phyloP scores from a whole-genome alignment of 2,329 filamentous ascomycete genomes.

The Chalaropsis thielavioides region DNA sequence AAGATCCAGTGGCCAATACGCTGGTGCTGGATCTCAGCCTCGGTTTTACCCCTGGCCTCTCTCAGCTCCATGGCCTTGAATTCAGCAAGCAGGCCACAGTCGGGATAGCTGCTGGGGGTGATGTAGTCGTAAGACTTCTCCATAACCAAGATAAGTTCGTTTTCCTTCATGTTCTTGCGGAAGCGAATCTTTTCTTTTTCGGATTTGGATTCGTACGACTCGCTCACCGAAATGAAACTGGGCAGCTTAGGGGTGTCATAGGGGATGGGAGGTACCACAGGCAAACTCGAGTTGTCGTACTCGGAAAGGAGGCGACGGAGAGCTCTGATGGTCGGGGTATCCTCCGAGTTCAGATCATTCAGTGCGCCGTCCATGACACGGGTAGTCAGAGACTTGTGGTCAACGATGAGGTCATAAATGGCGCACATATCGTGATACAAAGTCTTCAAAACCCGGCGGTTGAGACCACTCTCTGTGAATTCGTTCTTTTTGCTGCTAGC shows the following conservation, averaged over 20 bases:
- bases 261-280: slow-evolving; percentile 78
- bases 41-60: slow-evolving; percentile 47
- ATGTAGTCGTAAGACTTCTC: slow-evolving; percentile 71
- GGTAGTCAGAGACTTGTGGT: slow-evolving; percentile 63
- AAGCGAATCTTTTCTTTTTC: slow-evolving; percentile 62
- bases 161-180: slow-evolving; percentile 56
- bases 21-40: slow-evolving; percentile 54
- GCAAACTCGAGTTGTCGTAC: slow-evolving; percentile 77
- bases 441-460: slow-evolving; percentile 65
- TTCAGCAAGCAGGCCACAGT: slow-evolving; percentile 46
- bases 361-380: slow-evolving; percentile 47
- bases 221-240: slow-evolving; percentile 48
- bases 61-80: slow-evolving; percentile 60
- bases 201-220: slow-evolving; percentile 49
- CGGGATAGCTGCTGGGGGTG: slow-evolving; percentile 30
- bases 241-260: slow-evolving; percentile 77
- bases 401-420: slow-evolving; percentile 77
- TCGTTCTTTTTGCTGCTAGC: slow-evolving; percentile 83
- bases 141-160: slow-evolving; percentile 65
- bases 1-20: slow-evolving; percentile 70
- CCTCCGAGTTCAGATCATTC: slow-evolving; percentile 33
- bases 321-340: slow-evolving; percentile 50
- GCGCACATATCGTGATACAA: slow-evolving; percentile 76
- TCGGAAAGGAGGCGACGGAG: slow-evolving; percentile 70
- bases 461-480: slow-evolving; percentile 73